Conservation (phyloP, 2,329 filamentous ascomycete genomes). For the Ophiostoma quercus region DNA sequence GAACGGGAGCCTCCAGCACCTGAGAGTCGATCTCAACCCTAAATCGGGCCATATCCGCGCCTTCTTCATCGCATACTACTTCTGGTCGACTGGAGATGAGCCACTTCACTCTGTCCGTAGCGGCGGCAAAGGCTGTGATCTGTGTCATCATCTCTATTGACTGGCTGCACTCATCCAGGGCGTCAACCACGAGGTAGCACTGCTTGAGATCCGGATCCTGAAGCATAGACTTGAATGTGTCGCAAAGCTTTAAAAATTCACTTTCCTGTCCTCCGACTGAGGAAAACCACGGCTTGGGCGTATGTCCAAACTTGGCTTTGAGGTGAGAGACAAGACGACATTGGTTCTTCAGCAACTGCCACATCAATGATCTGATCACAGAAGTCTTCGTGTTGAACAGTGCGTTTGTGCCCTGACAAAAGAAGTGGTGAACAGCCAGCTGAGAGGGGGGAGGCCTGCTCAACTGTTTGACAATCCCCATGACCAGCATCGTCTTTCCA, state of each 20-base stretch:
- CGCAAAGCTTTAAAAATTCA: neutral
- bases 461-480: constrained; percentile 3
- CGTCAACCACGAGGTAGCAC: neutral
- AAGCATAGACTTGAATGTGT: neutral
- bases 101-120: constrained; percentile 1
- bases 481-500: constrained; percentile 5
- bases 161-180: neutral
- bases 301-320: neutral
- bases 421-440: neutral
- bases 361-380: neutral
- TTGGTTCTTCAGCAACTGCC: neutral
- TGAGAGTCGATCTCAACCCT: neutral
- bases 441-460: neutral
- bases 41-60: neutral
- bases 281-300: neutral
- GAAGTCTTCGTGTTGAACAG: neutral
- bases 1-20: neutral
- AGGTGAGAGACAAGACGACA: neutral
- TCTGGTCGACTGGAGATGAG: neutral
- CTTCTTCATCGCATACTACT: neutral
- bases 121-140: neutral
- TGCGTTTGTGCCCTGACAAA: neutral
- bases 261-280: neutral
- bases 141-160: neutral
- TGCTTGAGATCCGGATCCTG: neutral